Evolutionary conservation across 2,329 filamentous ascomycete genomes (phyloP).

Genomic region (Neopestalotiopsis sp.): DNA sequence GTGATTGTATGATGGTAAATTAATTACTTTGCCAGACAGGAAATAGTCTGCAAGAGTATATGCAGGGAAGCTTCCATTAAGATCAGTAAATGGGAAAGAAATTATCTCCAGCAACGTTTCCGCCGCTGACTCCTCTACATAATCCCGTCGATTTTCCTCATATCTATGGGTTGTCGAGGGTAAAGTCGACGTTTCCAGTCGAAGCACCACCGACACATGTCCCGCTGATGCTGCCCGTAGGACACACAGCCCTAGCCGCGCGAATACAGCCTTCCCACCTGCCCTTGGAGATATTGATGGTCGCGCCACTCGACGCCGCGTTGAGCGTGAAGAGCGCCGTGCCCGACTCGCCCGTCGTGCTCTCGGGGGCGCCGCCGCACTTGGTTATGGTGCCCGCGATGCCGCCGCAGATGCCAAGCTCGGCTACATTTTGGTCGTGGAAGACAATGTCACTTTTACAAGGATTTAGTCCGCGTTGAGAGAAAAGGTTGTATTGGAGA

Average conservation of each 20-base stretch:
- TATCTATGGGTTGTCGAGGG: slow-evolving; percentile 37
- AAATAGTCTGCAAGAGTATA: too few species aligned
- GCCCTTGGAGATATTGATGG: slow-evolving; percentile 58
- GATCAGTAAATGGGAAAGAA: too few species aligned
- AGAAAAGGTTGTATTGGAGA: not conserved
- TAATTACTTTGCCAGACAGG: too few species aligned
- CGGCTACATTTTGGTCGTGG: slow-evolving; percentile 55
- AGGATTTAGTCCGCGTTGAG: not conserved
- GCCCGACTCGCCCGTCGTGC: slow-evolving; percentile 51
- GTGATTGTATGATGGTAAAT: too few species aligned
- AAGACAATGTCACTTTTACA: slow-evolving; percentile 46
- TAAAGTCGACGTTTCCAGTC: slow-evolving; percentile 51
- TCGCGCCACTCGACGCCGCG: slow-evolving; percentile 46
- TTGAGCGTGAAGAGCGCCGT: slow-evolving; percentile 54
- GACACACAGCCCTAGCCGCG: slow-evolving; percentile 57
- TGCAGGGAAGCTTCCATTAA: too few species aligned
- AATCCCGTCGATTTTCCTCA: not conserved
- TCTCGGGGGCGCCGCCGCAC: slow-evolving; percentile 50
- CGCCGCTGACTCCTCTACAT: not conserved
- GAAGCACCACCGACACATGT: slow-evolving; percentile 55
- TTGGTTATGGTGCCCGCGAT: slow-evolving; percentile 52
- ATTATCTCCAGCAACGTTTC: not conserved
- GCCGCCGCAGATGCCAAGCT: slow-evolving; percentile 57
- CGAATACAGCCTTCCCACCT: slow-evolving; percentile 60
- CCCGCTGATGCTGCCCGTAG: slow-evolving; percentile 52